Evolutionary conservation across 208 protist genomes (phyloP), one percentile per base, ranked within the genome.

Genomic region (Tritrichomonas foetus): DNA sequence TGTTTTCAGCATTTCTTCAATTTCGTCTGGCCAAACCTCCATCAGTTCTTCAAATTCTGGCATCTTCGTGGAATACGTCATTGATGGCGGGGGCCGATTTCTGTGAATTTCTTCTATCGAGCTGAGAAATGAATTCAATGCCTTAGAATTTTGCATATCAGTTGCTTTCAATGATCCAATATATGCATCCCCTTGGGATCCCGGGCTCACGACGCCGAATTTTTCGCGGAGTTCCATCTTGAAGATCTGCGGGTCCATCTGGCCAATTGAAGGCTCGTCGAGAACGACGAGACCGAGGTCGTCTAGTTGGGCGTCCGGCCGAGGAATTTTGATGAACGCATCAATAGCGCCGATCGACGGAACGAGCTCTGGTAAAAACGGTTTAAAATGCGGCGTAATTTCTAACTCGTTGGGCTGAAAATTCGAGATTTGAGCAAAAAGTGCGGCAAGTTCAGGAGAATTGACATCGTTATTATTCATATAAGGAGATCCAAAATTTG

Each of bases 1-100:
- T 96, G 0, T 97, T 96, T 98, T 97, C n/a, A 99, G 96, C 30
- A 98, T 75, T 53, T 98, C 97, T 95, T 99, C 98, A 93, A 99
- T 98, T 89, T 97, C 96, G 39, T 96, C 95, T 14, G 98, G 98
- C 97, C 97, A 98, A 47, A 97, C 96, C 66, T 95, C 57, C 8
- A 93, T 93, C 1, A 95, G 93, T 14, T 84, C 74, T 53, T 82
- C 74, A 30, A 82, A 53, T 14, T 82, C 41, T 1, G 74, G 74
- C 74, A 82, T 82, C 5, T 25, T 53, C 22, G 2, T n/a, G 13
- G 33, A 50, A 44, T 82, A 82, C 11, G 41, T 82, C 33, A 82
- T 82, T n/a, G 74, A 47, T 82, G 74, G 74, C 30, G 74, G 74
- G 20, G 74, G 74, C 11, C 74, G n/a, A 8, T 49, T 82, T 22